Evolutionary conservation across 768 basidiomycete species (phyloP).

Genomic region (Imleria badia): DNA sequence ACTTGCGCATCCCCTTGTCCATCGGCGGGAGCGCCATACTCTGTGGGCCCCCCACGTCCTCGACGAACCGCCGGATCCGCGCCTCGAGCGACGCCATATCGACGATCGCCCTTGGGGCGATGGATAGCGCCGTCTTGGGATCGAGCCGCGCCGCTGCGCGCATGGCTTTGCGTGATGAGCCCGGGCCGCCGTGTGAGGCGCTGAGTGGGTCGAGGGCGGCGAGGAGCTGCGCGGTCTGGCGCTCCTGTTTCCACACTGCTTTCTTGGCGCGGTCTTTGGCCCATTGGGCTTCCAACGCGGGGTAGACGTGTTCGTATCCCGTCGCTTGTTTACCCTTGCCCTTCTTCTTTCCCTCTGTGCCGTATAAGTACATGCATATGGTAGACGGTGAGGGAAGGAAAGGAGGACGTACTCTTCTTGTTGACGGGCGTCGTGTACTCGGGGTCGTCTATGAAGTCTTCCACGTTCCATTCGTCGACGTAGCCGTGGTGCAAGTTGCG

Average conservation of each 20-base stretch:
- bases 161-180: slow-evolving; percentile 58
- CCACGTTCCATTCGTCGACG: slow-evolving; percentile 42
- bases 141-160: slow-evolving; percentile 53
- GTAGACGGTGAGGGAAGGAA: too few relatives aligned
- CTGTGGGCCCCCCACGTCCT: slow-evolving; percentile 44
- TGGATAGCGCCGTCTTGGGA: slow-evolving; percentile 32
- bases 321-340: slow-evolving; percentile 11
- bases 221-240: slow-evolving; percentile 54
- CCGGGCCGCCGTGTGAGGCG: slow-evolving; percentile 12
- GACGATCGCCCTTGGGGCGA: slow-evolving; percentile 48
- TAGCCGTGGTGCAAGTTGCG: slow-evolving; percentile 57
- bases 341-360: slow-evolving; percentile 37
- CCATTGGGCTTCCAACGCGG: slow-evolving; percentile 69
- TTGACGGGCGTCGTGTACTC: slow-evolving; percentile 20
- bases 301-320: slow-evolving; percentile 44
- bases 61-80: slow-evolving; percentile 70
- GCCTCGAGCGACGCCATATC: slow-evolving; percentile 67
- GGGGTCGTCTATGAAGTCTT: slow-evolving; percentile 26
- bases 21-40: slow-evolving; percentile 78
- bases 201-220: slow-evolving; percentile 63
- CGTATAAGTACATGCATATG: too few relatives aligned
- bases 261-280: slow-evolving; percentile 81
- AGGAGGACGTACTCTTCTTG: slow-evolving; percentile 51
- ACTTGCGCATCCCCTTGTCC: slow-evolving; percentile 66
- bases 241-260: slow-evolving; percentile 66